Conservation (phyloP, 2,329 filamentous ascomycete species). For the Pseudogymnoascus destructans region DNA sequence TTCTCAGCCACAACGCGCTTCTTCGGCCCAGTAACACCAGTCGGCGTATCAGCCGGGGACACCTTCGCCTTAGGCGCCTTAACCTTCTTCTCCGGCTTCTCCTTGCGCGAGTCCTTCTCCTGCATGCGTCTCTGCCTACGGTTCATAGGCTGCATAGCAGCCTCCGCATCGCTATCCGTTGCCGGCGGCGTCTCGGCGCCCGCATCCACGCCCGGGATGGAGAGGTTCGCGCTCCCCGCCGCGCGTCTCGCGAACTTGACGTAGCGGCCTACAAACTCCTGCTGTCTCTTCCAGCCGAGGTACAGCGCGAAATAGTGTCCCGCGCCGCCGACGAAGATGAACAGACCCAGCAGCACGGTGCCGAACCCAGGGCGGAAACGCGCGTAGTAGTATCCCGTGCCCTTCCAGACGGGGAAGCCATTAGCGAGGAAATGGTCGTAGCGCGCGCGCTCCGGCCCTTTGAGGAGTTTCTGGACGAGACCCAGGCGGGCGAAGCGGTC, state of each 20-base stretch:
- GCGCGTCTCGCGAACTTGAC: constrained; percentile 77
- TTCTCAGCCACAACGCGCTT: constrained; percentile 89
- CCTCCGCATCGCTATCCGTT: constrained; percentile 34
- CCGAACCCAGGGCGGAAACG: constrained; percentile 84
- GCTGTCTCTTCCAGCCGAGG: constrained; percentile 79
- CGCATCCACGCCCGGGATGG: constrained; percentile 53
- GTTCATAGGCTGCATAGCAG: constrained; percentile 52
- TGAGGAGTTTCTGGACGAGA: constrained; percentile 74
- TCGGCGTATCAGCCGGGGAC: constrained; percentile 25
- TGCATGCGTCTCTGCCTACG: constrained; percentile 78
- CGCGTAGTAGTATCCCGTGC: constrained; percentile 95
- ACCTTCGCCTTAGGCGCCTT: constrained; percentile 34
- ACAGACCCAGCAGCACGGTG: constrained; percentile 67
- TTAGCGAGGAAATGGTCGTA: constrained; percentile 92
- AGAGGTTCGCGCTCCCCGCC: constrained; percentile 71
- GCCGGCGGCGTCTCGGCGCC: constrained; percentile 32
- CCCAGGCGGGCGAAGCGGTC: constrained; percentile 75
- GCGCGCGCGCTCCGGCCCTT: constrained; percentile 65
- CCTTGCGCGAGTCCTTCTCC: constrained; percentile 69
- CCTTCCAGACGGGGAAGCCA: constrained; percentile 93
- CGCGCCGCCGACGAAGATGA: constrained; percentile 69
- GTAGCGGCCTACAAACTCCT: constrained; percentile 83
- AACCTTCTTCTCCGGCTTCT: constrained; percentile 44
- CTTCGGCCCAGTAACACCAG: constrained; percentile 59
- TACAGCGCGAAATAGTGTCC: constrained; percentile 78